Conservation (phyloP, 495 filamentous ascomycete genomes). For the Aspergillus ellipticus region DNA sequence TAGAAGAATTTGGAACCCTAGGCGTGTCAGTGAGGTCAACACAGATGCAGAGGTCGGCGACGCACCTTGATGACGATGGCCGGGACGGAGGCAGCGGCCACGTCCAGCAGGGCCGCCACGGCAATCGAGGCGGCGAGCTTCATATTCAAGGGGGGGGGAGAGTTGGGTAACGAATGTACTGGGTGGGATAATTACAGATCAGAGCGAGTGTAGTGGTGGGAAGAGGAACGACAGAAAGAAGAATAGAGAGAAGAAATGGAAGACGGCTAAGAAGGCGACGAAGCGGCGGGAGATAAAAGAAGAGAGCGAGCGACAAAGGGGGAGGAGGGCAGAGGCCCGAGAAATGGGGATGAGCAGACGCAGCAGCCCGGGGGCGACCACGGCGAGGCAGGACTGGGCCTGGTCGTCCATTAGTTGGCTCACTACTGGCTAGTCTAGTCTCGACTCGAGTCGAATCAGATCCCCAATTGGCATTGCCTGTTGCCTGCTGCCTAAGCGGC, state of each 20-base stretch:
- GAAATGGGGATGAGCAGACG: neutral
- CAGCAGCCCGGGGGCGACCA: too few relatives aligned
- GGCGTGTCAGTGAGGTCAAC: constrained; percentile 1
- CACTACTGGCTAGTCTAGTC: neutral
- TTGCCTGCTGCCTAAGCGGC: neutral
- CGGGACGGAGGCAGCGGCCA: constrained; percentile 55
- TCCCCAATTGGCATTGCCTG: too few relatives aligned
- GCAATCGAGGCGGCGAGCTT: constrained; percentile 41
- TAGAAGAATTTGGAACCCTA: constrained; percentile 80
- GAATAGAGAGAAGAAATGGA: neutral
- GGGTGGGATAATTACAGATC: neutral
- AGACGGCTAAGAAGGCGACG: too few relatives aligned
- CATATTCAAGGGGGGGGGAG: constrained; percentile 25
- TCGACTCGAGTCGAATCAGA: too few relatives aligned
- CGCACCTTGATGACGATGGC: constrained; percentile 67
- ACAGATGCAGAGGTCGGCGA: constrained; percentile 2
- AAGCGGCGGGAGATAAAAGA: too few relatives aligned
- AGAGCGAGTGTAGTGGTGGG: constrained; percentile 20
- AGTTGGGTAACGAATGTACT: constrained; percentile 3
- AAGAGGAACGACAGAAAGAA: neutral
- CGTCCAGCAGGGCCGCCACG: constrained; percentile 48
- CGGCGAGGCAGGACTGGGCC: too few relatives aligned
- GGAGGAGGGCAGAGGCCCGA: too few relatives aligned
- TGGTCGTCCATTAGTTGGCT: too few relatives aligned
- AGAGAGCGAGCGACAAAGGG: too few relatives aligned